Conservation (phyloP, 805 yeast species). For the Kazachstania taianensis region DNA sequence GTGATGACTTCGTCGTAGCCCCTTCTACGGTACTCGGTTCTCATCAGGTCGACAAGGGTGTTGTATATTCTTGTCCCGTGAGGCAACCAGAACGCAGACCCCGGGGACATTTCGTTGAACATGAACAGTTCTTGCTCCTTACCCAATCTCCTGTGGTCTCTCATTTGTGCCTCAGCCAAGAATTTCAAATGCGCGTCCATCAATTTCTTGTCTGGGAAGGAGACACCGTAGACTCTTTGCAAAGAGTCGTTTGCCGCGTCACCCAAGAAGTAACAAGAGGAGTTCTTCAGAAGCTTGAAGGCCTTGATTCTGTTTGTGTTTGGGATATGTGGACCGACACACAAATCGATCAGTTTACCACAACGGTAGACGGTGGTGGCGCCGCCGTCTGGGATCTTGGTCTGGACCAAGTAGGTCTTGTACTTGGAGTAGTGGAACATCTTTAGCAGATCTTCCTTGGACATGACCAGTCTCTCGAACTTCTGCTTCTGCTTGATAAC, state of each 20-base stretch:
- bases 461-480: conserved; percentile 84
- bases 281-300: conserved; percentile 86
- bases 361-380: conserved; percentile 95
- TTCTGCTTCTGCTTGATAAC: conserved; percentile 93
- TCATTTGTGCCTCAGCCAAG: conserved; percentile 88
- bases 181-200: conserved; percentile 93
- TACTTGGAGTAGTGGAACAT: conserved; percentile 96
- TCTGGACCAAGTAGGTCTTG: conserved; percentile 75
- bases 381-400: conserved; percentile 92
- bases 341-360: conserved; percentile 92
- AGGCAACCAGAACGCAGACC: conserved; percentile 97
- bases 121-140: conserved; percentile 90
- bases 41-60: conserved; percentile 67
- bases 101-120: conserved; percentile 96
- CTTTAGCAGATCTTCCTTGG: conserved; percentile 81
- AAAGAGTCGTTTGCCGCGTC: conserved; percentile 86
- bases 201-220: conserved; percentile 95
- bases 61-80: conserved; percentile 98
- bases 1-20: conserved; percentile 98
- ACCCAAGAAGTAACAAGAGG: conserved; percentile 92
- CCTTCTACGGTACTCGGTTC: conserved; percentile 79
- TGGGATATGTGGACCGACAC: conserved; percentile 96
- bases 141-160: conserved; percentile 96
- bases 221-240: conserved; percentile 95
- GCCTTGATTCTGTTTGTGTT: conserved; percentile 96